Conservation (phyloP, 345 rosid genomes). For the Citrus trifoliata region DNA sequence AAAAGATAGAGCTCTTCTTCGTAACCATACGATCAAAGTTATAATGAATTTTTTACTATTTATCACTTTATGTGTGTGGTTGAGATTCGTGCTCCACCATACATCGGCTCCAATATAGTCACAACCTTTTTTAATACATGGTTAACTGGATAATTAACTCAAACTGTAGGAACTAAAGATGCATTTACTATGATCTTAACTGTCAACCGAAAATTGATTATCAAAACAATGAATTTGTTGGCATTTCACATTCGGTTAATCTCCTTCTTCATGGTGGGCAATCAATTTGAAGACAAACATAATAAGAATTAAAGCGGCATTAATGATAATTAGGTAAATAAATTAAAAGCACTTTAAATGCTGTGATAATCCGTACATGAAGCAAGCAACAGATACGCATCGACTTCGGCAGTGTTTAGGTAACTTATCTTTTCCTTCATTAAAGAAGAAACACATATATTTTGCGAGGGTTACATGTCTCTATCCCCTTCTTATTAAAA, state of each 20-base stretch:
- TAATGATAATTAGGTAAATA: constrained; percentile 19
- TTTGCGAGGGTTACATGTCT: too few relatives aligned
- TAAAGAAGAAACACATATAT: neutral
- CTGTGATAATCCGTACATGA: neutral
- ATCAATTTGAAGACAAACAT: constrained; percentile 13
- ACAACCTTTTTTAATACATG: too few relatives aligned
- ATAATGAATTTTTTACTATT: too few relatives aligned
- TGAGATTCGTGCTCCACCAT: too few relatives aligned
- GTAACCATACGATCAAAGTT: too few relatives aligned
- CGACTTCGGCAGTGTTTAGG: constrained; percentile 17
- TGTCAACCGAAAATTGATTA: too few relatives aligned
- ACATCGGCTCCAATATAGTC: rapidly evolving
- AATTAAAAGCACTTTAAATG: constrained; percentile 21
- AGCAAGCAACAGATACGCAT: constrained; percentile 4
- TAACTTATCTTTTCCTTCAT: constrained; percentile 20
- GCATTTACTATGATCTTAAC: too few relatives aligned
- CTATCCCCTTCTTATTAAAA: too few relatives aligned
- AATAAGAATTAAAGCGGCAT: constrained; percentile 11
- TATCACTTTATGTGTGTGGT: too few relatives aligned
- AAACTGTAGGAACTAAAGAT: too few relatives aligned
- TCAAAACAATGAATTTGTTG: neutral
- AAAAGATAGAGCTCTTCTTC: rapidly evolving
- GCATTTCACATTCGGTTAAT: neutral
- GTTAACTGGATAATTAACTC: too few relatives aligned
- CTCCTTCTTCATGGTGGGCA: constrained; percentile 6